A percentile compares a stretch with the other conserved stretches of the same genome.
Conservation (phyloP, 2,329 filamentous ascomycete genomes). For the Cordyceps cicadae region DNA sequence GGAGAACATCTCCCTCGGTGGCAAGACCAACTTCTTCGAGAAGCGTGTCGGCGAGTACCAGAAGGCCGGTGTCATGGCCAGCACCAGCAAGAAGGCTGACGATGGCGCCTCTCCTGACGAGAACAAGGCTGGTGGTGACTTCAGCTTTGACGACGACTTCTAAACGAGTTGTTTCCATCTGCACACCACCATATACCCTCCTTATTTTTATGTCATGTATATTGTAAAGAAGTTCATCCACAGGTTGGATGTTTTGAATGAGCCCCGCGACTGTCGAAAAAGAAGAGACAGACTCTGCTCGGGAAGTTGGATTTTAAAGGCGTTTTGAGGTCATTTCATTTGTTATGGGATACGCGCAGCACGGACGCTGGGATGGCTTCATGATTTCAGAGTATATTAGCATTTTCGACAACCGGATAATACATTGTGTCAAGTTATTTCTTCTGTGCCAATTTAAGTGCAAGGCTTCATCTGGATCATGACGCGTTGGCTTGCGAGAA, state of each 20-base stretch:
- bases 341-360: conserved; percentile 2
- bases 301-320: conserved; percentile 5
- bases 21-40: conserved; percentile 99
- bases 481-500: too few species aligned
- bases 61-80: conserved; percentile 97
- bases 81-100: conserved; percentile 65
- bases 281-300: conserved; percentile 2
- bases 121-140: conserved; percentile 63
- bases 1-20: conserved; percentile 98
- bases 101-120: conserved; percentile 37
- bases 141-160: conserved; percentile 95
- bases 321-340: conserved; percentile 8
- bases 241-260: conserved; percentile 7
- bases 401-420: conserved; percentile 7
- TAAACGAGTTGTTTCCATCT: conserved; percentile 39
- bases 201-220: conserved; percentile 12
- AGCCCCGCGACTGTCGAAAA: conserved; percentile 2
- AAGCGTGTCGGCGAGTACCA: conserved; percentile 99
- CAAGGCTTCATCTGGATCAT: background rate
- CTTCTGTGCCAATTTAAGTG: background rate
- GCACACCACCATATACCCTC: conserved; percentile 15
- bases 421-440: background rate
- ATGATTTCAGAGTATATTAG: conserved; percentile 15
- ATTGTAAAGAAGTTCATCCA: conserved; percentile 10
- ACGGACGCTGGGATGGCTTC: conserved; percentile 3